Conservation (phyloP, 2,329 filamentous ascomycete species). For the Aspergillus texensis region DNA sequence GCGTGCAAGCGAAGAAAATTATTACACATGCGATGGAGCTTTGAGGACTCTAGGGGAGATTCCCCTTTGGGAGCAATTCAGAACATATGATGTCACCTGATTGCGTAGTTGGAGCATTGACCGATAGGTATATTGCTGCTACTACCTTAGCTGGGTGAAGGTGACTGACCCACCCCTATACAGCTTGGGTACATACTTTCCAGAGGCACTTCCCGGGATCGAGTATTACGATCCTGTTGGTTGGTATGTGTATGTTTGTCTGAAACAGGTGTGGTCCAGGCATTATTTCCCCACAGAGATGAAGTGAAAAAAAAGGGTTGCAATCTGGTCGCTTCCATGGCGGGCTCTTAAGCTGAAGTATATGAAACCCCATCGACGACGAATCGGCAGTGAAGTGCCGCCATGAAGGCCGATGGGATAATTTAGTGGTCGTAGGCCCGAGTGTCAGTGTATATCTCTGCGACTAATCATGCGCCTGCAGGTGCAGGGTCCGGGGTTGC, state of each 20-base stretch:
- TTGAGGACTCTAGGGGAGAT: neutral
- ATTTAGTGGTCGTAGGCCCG: neutral
- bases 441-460: constrained; percentile 12
- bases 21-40: neutral
- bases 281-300: neutral
- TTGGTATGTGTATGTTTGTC: neutral
- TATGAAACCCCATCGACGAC: neutral
- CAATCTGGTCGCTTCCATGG: neutral
- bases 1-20: neutral
- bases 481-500: constrained; percentile 23
- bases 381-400: constrained; percentile 5
- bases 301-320: neutral
- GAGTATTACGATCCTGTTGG: neutral
- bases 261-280: neutral
- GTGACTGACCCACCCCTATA: neutral
- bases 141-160: neutral
- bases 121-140: neutral
- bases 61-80: neutral
- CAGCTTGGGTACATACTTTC: neutral
- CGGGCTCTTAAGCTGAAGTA: neutral
- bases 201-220: neutral
- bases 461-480: constrained; percentile 20
- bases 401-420: neutral
- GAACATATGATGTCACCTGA: constrained; percentile 3
- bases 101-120: constrained; percentile 2